Evolutionary conservation across 805 yeast genomes (phyloP).

Genomic region (Suhomyces kilbournensis): DNA sequence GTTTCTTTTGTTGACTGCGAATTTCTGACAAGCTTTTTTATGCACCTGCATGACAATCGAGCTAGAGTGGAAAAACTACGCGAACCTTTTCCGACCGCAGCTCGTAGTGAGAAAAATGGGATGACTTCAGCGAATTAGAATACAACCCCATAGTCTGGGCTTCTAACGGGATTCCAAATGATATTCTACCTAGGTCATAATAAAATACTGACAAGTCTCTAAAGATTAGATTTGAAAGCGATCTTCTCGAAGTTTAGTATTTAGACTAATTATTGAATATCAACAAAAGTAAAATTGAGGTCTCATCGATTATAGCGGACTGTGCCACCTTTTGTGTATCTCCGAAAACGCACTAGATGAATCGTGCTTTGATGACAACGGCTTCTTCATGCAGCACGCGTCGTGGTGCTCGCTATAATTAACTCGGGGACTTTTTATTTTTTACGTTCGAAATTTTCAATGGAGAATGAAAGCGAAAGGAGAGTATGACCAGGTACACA

Average conservation of each 20-base stretch:
- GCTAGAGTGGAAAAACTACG: background rate
- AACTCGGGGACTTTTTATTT: background rate
- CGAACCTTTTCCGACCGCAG: background rate
- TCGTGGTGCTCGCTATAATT: background rate
- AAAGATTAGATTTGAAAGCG: background rate
- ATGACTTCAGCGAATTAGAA: background rate
- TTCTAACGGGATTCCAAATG: background rate
- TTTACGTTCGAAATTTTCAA: background rate
- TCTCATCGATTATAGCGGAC: too few relatives aligned
- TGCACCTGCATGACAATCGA: background rate
- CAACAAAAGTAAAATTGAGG: background rate
- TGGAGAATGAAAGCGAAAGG: background rate
- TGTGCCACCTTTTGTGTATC: background rate
- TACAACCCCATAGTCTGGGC: background rate
- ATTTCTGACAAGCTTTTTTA: background rate
- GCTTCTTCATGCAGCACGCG: background rate
- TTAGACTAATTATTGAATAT: background rate
- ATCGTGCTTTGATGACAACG: background rate
- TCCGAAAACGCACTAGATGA: background rate
- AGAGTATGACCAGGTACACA: background rate
- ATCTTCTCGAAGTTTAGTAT: background rate
- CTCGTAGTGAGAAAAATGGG: background rate
- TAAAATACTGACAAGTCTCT: background rate
- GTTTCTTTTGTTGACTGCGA: background rate
- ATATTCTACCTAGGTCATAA: background rate